phyloP scores from a whole-genome alignment of 2,329 filamentous ascomycete genomes.

The Microcyclospora pomicola region DNA sequence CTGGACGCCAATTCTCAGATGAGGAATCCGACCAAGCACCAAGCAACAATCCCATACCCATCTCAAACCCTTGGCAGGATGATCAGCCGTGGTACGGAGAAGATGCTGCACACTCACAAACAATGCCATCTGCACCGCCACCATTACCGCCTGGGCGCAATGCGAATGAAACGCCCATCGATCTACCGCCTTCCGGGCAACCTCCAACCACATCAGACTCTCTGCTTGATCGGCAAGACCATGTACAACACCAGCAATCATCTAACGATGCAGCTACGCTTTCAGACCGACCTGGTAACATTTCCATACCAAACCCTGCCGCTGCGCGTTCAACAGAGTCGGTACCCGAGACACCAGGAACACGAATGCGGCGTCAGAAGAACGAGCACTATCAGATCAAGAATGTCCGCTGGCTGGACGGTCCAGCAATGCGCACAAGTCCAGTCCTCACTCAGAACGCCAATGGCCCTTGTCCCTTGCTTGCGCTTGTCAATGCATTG shows the following conservation, averaged over 20 bases:
- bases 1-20: constrained; percentile 8
- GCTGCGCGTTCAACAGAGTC: constrained; percentile 8
- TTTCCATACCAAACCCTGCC: constrained; percentile 4
- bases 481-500: constrained; percentile 86
- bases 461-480: constrained; percentile 85
- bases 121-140: neutral
- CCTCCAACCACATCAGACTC: constrained; percentile 21
- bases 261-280: constrained; percentile 5
- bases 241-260: constrained; percentile 22
- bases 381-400: constrained; percentile 86
- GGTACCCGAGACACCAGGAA: constrained; percentile 27
- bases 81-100: neutral
- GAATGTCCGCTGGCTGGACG: constrained; percentile 73
- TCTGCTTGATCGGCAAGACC: constrained; percentile 20
- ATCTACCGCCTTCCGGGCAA: constrained; percentile 10
- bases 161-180: constrained; percentile 2
- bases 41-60: constrained; percentile 2
- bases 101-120: neutral
- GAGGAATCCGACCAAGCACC: constrained; percentile 4
- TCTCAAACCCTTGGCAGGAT: constrained; percentile 11
- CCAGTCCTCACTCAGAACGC: constrained; percentile 85
- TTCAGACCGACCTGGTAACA: constrained; percentile 1
- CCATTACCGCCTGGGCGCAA: neutral
- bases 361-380: constrained; percentile 31
- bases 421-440: constrained; percentile 53